Percentiles rank a stretch among this genome's conserved stretches.
phyloP scores from a whole-genome alignment of 768 basidiomycete genomes.

The Tricholomella constricta region DNA sequence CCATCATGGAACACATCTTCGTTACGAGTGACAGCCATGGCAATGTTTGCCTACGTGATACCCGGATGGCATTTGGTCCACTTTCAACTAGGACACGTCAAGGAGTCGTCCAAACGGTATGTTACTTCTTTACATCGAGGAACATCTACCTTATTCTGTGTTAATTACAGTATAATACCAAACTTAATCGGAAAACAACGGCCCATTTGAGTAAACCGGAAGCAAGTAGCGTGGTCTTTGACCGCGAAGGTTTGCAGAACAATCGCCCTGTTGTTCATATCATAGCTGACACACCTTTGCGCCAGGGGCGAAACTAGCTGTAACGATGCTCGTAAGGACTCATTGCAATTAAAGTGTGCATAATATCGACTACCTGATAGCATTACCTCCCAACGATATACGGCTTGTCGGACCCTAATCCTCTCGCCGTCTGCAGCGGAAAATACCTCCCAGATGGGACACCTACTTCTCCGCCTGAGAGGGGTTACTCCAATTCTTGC shows the following conservation, averaged over 20 bases:
- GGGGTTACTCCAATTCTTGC: constrained; percentile 69
- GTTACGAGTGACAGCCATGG: constrained; percentile 63
- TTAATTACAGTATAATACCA: constrained; percentile 41
- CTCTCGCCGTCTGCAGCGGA: constrained; percentile 69
- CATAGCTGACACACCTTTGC: not conserved
- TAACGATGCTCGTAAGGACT: constrained; percentile 62
- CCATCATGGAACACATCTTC: constrained; percentile 67
- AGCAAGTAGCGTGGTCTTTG: constrained; percentile 67
- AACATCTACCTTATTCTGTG: not conserved
- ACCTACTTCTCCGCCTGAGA: constrained; percentile 43
- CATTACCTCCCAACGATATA: constrained; percentile 75
- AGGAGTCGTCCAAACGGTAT: constrained; percentile 59
- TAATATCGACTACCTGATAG: constrained; percentile 34
- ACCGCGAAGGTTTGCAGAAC: constrained; percentile 56
- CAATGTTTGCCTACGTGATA: constrained; percentile 65
- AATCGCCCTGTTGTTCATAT: not conserved
- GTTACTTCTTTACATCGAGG: constrained; percentile 11
- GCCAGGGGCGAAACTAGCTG: constrained; percentile 62
- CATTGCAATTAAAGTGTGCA: not conserved
- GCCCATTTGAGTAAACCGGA: constrained; percentile 58
- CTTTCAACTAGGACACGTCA: constrained; percentile 40
- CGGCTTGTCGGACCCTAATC: constrained; percentile 62
- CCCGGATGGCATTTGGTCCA: constrained; percentile 73
- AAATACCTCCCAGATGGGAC: constrained; percentile 56
- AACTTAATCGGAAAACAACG: constrained; percentile 41